phyloP scores from a whole-genome alignment of 106 monocot species.

The Phalaenopsis aphrodite region DNA sequence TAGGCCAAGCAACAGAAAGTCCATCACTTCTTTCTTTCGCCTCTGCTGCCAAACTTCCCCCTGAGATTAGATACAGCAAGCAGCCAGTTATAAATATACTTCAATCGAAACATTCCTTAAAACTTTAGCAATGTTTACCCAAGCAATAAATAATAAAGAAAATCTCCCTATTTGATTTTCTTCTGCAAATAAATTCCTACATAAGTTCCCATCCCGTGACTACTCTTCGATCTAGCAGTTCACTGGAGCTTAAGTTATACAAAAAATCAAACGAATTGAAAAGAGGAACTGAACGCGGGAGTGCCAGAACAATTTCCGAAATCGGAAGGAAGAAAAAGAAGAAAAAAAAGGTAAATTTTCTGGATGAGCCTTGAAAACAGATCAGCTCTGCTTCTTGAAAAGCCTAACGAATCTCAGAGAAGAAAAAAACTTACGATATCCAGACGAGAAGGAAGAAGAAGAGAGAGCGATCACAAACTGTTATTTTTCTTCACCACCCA shows the following conservation, averaged over 20 bases:
- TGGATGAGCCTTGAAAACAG: too few species aligned
- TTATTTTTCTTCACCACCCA: too few species aligned
- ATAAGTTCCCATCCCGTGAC: not conserved
- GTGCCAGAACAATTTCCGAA: too few species aligned
- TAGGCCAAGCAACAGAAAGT: constrained; percentile 36
- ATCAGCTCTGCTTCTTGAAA: too few species aligned
- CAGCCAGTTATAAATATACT: not conserved
- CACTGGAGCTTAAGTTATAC: not conserved
- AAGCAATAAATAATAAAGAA: not conserved
- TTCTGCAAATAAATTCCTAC: not conserved
- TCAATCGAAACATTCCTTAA: not conserved
- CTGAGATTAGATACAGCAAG: not conserved
- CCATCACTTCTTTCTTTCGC: constrained; percentile 32
- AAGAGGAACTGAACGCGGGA: too few species aligned
- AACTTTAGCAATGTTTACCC: not conserved
- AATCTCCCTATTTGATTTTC: not conserved
- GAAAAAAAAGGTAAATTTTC: too few species aligned
- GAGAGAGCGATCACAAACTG: too few species aligned
- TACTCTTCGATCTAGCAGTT: not conserved
- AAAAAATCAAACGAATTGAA: not conserved
- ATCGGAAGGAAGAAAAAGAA: too few species aligned
- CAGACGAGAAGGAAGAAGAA: too few species aligned
- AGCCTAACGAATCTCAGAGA: too few species aligned
- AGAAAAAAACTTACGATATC: too few species aligned
- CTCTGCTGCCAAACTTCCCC: not conserved